Conservation (phyloP, 2,329 filamentous ascomycete species). For the Byssothecium circinans region DNA sequence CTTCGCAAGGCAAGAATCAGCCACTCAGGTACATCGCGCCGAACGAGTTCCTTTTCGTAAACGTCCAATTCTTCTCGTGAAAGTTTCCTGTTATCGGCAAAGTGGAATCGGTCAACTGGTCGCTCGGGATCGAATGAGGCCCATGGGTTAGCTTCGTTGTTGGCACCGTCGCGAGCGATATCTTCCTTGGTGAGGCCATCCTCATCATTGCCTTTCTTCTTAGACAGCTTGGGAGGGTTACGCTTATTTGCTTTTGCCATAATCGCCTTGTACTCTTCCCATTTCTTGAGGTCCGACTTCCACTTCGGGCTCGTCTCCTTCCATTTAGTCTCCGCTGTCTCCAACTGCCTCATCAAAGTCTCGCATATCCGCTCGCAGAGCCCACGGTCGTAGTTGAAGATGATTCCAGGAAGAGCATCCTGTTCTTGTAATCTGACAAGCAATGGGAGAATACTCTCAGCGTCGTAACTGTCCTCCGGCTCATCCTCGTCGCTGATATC, state of each 20-base stretch:
- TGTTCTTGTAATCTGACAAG: slow-evolving; percentile 63
- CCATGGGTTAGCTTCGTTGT: slow-evolving; percentile 58
- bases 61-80: slow-evolving; percentile 60
- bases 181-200: slow-evolving; percentile 60
- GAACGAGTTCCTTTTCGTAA: slow-evolving; percentile 56
- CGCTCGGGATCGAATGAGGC: slow-evolving; percentile 68
- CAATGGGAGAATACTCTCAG: slow-evolving; percentile 58
- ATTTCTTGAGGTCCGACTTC: slow-evolving; percentile 61
- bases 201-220: slow-evolving; percentile 50
- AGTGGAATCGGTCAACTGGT: slow-evolving; percentile 65
- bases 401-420: slow-evolving; percentile 69
- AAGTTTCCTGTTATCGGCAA: slow-evolving; percentile 65
- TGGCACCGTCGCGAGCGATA: slow-evolving; percentile 58
- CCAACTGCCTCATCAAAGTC: slow-evolving; percentile 56
- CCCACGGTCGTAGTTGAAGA: slow-evolving; percentile 75
- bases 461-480: slow-evolving; percentile 26
- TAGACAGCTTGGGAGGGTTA: slow-evolving; percentile 37
- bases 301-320: slow-evolving; percentile 61
- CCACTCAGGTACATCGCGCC: slow-evolving; percentile 53
- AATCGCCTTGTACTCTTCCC: slow-evolving; percentile 59
- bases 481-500: slow-evolving; percentile 25
- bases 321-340: slow-evolving; percentile 58
- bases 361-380: slow-evolving; percentile 63
- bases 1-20: slow-evolving; percentile 64
- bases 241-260: slow-evolving; percentile 44